Base-by-base conservation (phyloP, 2,329 filamentous ascomycete species). In the Colletotrichum coccodes region DNA sequence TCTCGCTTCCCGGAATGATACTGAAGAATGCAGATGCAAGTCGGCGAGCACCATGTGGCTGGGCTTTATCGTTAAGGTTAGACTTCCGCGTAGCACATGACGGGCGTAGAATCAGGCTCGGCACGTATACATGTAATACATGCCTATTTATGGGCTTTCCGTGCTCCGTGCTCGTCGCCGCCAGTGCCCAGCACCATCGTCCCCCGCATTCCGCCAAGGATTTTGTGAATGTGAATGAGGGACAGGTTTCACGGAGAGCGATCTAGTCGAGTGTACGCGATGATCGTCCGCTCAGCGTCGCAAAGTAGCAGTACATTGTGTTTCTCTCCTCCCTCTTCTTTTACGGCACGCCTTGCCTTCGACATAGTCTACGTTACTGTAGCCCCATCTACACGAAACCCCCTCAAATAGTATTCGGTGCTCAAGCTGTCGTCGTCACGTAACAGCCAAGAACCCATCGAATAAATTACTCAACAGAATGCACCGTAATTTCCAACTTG, bases 71-170 rank as follows among this genome's bases (percentile, higher is more conserved):
- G n/a, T 26, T 42, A 57, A 50, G 12, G 18, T 67, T 68, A 58
- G 52, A 53, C 44, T 64, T 58, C 50, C 30, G 14, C 40, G 52
- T 52, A 38, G 64, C 36, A 26, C 47, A 26, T 49, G 23, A 40
- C 32, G 18, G 23, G 36, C 28, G 28, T 32, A 34, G 14, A 47
- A 60, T 12, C 21, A 32, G 36, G 11, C 9, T 11, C 18, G 30
- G 40, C n/a, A 32, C 12, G 30, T 47, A 18, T 21, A 21, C 28
- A 23, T 50, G n/a, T 16, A 30, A 26, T 28, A 16, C 7, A 50
- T n/a, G 16, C 28, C 44, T 58, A 58, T 58, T 58, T 36, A 36
- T 57, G 50, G 60, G 21, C 18, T 38, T 36, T 52, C 26, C 7
- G 30, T 46, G 50, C 38, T n/a, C 60, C 49, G 40, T 63, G 60